Evolutionary conservation across 2,329 filamentous ascomycete genomes (phyloP), one percentile per base, ranked within the genome.

Genomic region (Microsporum audouinii): DNA sequence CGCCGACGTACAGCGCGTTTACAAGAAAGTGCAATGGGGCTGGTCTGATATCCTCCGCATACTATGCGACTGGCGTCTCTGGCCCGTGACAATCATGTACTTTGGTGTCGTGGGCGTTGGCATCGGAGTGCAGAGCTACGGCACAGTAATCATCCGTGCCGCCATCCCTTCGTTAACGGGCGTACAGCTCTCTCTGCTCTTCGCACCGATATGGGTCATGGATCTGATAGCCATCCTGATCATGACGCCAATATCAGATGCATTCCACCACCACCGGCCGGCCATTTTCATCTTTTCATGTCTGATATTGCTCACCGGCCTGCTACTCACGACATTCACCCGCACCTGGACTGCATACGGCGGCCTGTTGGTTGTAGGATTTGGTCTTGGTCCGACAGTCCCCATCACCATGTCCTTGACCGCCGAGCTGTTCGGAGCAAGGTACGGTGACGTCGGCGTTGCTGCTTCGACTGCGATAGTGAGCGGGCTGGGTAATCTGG

Each of bases 401-500:
- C 91, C 91, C 8, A 92, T 92, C 69, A 92, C 88, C 72, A 96
- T 96, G 91, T 87, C 90, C 39, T 95, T 91, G 91, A 90, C 88
- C 36, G 89, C 85, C 64, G 88, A 95, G 74, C 87, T 95, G 69
- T 96, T 96, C 78, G 90, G 95, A 75, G 82, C 83, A 36, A 87
- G 91, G 10, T 91, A 96, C 70, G 89, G 91, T 55, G 91, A 96
- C 73, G 89, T 96, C 27, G 91, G 91, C 60, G 90, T 96, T 5
- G 91, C 91, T 2, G 88, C 91, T 12, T 90, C 91, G 0, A 85
- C 88, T 1, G 91, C 91, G 2, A 79, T 96, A 8, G 91, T 96
- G 0, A 94, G 89, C 0, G 91, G 91, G 0, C 79, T 95, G 43
- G 91, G 91, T 0, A 96, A 96, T 69, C 78, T 95, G 17, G 91